Evolutionary conservation across 2,329 filamentous ascomycete genomes (phyloP).

Genomic region (Hymenoscyphus infarciens): DNA sequence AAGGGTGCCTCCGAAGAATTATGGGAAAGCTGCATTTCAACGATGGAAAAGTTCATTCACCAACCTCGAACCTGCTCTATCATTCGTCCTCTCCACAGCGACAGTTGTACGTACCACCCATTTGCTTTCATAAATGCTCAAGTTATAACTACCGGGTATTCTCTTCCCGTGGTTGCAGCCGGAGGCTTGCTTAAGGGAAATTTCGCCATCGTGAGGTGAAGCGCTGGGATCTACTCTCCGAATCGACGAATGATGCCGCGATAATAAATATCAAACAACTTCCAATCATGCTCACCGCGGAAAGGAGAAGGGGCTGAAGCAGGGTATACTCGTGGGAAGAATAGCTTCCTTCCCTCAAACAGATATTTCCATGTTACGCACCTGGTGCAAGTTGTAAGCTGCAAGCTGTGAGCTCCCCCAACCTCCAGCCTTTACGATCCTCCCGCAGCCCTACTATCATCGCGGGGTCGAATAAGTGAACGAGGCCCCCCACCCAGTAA

Average conservation of each 20-base stretch:
- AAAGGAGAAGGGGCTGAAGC: too few relatives aligned
- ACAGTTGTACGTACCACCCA: background rate
- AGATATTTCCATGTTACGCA: too few relatives aligned
- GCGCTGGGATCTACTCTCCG: background rate
- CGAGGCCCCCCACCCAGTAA: too few relatives aligned
- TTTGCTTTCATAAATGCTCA: background rate
- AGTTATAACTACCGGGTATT: background rate
- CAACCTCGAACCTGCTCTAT: background rate
- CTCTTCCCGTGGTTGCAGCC: background rate
- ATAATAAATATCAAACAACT: too few relatives aligned
- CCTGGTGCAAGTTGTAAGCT: too few relatives aligned
- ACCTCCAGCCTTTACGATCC: too few relatives aligned
- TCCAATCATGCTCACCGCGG: too few relatives aligned
- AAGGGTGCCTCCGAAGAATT: background rate
- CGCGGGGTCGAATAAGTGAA: too few relatives aligned
- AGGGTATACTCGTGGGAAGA: too few relatives aligned
- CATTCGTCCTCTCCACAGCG: background rate
- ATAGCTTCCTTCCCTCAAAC: too few relatives aligned
- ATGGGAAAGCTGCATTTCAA: background rate
- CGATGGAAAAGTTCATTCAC: background rate
- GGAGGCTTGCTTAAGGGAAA: background rate
- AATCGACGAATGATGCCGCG: background rate
- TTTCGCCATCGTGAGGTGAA: background rate
- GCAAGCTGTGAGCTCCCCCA: too few relatives aligned
- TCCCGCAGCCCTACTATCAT: too few relatives aligned